Evolutionary conservation across 2,329 filamentous ascomycete species (phyloP).

Genomic region (Ophiobolus disseminans): DNA sequence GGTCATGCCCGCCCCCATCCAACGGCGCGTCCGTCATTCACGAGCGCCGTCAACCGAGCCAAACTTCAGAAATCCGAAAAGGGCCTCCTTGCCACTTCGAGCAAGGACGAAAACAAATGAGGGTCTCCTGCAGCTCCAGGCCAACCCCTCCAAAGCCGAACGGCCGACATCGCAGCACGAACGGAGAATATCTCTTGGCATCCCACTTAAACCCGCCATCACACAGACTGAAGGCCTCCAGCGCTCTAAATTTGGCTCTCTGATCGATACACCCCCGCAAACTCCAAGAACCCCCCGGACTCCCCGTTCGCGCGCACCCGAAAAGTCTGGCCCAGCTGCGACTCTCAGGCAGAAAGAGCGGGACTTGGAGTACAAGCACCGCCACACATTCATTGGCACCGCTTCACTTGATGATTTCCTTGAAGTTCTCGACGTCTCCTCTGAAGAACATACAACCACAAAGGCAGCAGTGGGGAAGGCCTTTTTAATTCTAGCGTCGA

Average conservation of each 20-base stretch:
- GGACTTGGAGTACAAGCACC: constrained; percentile 43
- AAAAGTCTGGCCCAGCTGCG: constrained; percentile 7
- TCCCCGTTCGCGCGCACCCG: constrained; percentile 7
- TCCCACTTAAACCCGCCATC: constrained; percentile 24
- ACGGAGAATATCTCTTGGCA: constrained; percentile 29
- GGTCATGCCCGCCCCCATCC: constrained; percentile 12
- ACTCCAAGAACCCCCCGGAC: constrained; percentile 1
- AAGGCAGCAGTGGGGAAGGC: constrained; percentile 31
- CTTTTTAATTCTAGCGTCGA: constrained; percentile 33
- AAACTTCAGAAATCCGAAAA: constrained; percentile 15
- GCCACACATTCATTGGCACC: constrained; percentile 44
- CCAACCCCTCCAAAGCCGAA: constrained; percentile 18
- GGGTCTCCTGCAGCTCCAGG: constrained; percentile 28
- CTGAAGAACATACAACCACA: constrained; percentile 24
- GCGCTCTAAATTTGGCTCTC: constrained; percentile 11
- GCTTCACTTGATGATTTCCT: constrained; percentile 41
- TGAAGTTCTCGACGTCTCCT: constrained; percentile 30
- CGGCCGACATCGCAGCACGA: constrained; percentile 18
- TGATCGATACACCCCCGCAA: constrained; percentile 12
- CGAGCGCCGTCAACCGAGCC: constrained; percentile 23
- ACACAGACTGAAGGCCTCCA: constrained; percentile 4
- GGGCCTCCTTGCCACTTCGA: constrained; percentile 16
- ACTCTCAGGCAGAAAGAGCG: constrained; percentile 24
- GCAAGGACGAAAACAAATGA: constrained; percentile 28
- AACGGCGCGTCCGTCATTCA: constrained; percentile 21